Evolutionary conservation across 371 early-diverging fungal genomes (phyloP).

Genomic region (Mortierella polycephala): DNA sequence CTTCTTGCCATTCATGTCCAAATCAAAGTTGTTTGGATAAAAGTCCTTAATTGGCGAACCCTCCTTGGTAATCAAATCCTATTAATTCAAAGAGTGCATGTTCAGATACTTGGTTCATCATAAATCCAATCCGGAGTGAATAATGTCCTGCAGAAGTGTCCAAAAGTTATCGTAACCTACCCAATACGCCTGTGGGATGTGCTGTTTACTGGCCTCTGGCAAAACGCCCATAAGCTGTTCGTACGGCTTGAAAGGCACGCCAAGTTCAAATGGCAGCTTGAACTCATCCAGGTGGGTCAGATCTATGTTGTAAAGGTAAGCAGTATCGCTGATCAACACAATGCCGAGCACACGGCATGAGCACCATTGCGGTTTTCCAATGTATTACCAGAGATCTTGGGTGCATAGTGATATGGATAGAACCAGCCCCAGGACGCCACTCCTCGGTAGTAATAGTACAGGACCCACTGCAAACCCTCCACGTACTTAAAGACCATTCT

Average conservation of each 20-base stretch:
- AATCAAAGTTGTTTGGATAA: conserved; percentile 91
- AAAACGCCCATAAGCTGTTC: conserved; percentile 99
- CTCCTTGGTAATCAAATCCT: conserved; percentile 85
- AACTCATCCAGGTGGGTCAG: conserved; percentile 67
- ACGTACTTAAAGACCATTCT: conserved; percentile 84
- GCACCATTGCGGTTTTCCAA: neutral
- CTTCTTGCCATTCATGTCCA: conserved; percentile 99
- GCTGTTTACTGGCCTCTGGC: conserved; percentile 85
- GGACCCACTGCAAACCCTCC: conserved; percentile 97
- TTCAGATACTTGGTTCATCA: neutral
- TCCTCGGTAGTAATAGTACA: conserved; percentile 96
- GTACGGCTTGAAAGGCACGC: conserved; percentile 93
- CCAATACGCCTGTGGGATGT: conserved; percentile 85
- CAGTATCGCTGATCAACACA: neutral
- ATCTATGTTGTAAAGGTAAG: conserved; percentile 50
- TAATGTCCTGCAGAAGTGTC: neutral
- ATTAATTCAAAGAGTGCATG: neutral
- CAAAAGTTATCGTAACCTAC: conserved; percentile 27
- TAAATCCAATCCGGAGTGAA: too few relatives aligned
- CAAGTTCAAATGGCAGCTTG: conserved; percentile 77
- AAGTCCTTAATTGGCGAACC: conserved; percentile 91
- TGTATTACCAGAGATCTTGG: conserved; percentile 83
- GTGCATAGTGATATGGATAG: conserved; percentile 99
- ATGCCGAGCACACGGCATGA: neutral
- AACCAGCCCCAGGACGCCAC: conserved; percentile 99